Conservation (phyloP, 2,329 filamentous ascomycete genomes). For the Zymoseptoria tritici region DNA sequence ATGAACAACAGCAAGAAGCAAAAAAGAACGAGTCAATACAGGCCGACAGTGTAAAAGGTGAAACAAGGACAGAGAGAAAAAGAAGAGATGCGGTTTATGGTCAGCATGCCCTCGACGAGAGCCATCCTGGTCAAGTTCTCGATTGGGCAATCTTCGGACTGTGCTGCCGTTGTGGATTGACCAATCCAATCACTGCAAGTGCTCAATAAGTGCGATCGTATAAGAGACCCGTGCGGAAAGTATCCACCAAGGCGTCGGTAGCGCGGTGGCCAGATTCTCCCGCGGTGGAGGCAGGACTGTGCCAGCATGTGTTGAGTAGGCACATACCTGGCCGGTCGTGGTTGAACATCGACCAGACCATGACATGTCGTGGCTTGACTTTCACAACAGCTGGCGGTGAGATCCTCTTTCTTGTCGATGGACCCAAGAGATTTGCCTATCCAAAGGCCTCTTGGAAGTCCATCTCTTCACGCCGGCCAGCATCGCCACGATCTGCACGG, state of each 20-base stretch:
- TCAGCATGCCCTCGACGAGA: not conserved
- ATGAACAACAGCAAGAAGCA: not conserved
- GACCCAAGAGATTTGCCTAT: not conserved
- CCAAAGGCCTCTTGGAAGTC: not conserved
- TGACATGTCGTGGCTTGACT: not conserved
- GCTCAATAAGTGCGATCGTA: too few species aligned
- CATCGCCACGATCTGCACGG: not conserved
- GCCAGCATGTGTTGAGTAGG: not conserved
- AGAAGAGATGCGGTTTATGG: not conserved
- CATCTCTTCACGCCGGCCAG: not conserved
- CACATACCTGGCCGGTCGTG: not conserved
- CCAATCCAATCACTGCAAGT: not conserved
- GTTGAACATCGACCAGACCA: not conserved
- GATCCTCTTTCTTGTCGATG: not conserved
- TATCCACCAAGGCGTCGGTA: not conserved
- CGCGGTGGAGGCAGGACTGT: not conserved
- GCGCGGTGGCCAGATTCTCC: not conserved
- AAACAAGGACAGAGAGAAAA: not conserved
- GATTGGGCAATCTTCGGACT: not conserved
- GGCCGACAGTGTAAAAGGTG: not conserved
- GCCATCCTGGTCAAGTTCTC: not conserved
- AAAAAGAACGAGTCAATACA: not conserved
- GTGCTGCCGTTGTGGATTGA: not conserved
- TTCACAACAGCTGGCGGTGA: not conserved
- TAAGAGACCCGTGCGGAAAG: too few species aligned